Evolutionary conservation across 140 eudicot species (phyloP).

Genomic region (Erigeron philadelphicus): DNA sequence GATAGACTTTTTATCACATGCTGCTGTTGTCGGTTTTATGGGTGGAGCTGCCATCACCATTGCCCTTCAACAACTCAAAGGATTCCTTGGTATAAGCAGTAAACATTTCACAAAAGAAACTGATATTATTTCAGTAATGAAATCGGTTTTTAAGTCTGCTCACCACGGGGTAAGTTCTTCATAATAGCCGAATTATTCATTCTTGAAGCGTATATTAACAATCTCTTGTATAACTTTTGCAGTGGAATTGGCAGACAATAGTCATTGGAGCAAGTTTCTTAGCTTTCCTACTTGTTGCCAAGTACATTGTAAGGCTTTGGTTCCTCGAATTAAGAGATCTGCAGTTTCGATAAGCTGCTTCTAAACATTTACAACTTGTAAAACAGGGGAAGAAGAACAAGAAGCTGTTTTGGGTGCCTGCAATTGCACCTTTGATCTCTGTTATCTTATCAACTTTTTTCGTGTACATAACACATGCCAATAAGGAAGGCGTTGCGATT

Average conservation of each 20-base stretch:
- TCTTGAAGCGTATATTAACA: not conserved
- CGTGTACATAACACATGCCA: constrained; percentile 70
- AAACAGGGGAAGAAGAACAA: constrained; percentile 80
- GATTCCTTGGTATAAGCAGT: constrained; percentile 65
- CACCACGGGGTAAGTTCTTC: constrained; percentile 44
- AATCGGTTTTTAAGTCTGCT: constrained; percentile 43
- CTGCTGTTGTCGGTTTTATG: constrained; percentile 88
- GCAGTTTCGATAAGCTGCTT: not conserved
- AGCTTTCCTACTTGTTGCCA: constrained; percentile 59
- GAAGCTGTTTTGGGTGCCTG: constrained; percentile 81
- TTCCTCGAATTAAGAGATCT: not conserved
- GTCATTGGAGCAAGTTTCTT: constrained; percentile 68
- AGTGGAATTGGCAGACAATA: constrained; percentile 95
- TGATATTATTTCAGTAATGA: constrained; percentile 65
- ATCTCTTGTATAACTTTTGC: constrained; percentile 14
- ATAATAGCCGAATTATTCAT: not conserved
- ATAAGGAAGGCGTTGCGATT: constrained; percentile 52
- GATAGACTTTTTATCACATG: constrained; percentile 82
- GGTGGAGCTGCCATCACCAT: constrained; percentile 92
- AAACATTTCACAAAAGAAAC: constrained; percentile 62
- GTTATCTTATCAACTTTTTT: constrained; percentile 69
- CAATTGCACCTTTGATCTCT: constrained; percentile 73
- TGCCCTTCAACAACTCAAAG: constrained; percentile 84
- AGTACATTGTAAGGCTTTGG: constrained; percentile 54
- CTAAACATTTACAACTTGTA: not conserved